These are phyloP conservation scores for Clarireedia sp. DNA, from an alignment of 2,329 filamentous ascomycete genomes.

Conservation along the genomic window DNA sequence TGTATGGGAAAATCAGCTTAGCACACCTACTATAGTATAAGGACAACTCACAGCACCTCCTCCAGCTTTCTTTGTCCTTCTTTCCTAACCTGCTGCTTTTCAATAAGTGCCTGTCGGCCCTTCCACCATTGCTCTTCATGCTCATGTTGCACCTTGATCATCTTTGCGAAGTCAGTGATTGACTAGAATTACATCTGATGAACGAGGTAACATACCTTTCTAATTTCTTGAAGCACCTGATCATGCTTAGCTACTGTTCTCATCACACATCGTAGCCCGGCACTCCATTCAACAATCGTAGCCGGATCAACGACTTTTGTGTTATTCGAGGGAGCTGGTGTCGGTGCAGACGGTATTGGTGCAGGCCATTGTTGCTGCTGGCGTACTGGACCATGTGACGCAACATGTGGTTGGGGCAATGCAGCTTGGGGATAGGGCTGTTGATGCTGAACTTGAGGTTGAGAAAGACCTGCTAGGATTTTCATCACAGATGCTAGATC, in stretches of 20 bases:
- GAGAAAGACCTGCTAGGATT: constrained; percentile 24
- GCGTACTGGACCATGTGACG: constrained; percentile 25
- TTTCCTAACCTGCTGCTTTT: constrained; percentile 41
- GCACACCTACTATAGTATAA: not conserved
- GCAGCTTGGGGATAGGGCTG: constrained; percentile 7
- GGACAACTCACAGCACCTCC: constrained; percentile 41
- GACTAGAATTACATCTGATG: not conserved
- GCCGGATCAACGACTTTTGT: constrained; percentile 33
- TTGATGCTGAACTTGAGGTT: constrained; percentile 11
- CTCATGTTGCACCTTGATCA: constrained; percentile 55
- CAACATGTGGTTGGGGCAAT: constrained; percentile 25
- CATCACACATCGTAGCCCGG: constrained; percentile 43
- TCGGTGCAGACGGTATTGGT: not conserved
- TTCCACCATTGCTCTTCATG: constrained; percentile 56
- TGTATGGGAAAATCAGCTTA: constrained; percentile 17
- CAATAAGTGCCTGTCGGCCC: constrained; percentile 42
- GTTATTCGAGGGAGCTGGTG: not conserved
- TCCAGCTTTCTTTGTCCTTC: constrained; percentile 47
- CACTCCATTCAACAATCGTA: constrained; percentile 43
- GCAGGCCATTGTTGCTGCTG: constrained; percentile 8
- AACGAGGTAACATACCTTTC: constrained; percentile 20
- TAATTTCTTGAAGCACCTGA: constrained; percentile 36
- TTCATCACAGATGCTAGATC: constrained; percentile 29
- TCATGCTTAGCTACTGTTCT: constrained; percentile 39
- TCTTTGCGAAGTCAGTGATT: constrained; percentile 27